Evolutionary conservation across 2,329 filamentous ascomycete genomes (phyloP).

Genomic region (Zopfia rhizophila): DNA sequence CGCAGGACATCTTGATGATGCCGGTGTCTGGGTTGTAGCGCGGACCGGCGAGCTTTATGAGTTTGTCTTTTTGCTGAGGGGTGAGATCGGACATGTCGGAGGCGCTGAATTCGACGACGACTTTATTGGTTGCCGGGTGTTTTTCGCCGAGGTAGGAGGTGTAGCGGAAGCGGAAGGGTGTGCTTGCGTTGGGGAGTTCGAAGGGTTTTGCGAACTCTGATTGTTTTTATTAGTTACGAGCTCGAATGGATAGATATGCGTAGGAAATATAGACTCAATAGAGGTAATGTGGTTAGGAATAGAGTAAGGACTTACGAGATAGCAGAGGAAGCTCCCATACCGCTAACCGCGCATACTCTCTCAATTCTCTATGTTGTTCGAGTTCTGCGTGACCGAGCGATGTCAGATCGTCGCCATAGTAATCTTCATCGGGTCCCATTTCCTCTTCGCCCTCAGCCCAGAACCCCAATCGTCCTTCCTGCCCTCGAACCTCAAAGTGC

Average conservation of each 20-base stretch:
- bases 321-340: constrained; percentile 97
- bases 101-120: constrained; percentile 89
- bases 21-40: constrained; percentile 89
- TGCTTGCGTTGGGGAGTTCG: constrained; percentile 70
- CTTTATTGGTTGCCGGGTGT: constrained; percentile 92
- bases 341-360: constrained; percentile 86
- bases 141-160: constrained; percentile 95
- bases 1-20: constrained; percentile 88
- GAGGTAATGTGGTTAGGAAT: not conserved
- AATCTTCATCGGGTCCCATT: constrained; percentile 68
- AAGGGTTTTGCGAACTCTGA: constrained; percentile 87
- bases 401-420: constrained; percentile 85
- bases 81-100: constrained; percentile 74
- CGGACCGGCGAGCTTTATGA: constrained; percentile 85
- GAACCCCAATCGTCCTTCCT: constrained; percentile 39
- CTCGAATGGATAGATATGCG: not conserved
- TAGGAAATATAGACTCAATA: not conserved
- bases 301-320: constrained; percentile 71
- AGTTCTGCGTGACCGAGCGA: constrained; percentile 85
- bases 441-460: constrained; percentile 57
- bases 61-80: constrained; percentile 75
- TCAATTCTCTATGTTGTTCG: constrained; percentile 85
- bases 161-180: constrained; percentile 92
- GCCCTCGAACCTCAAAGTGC: constrained; percentile 36
- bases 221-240: constrained; percentile 3